A percentile compares a stretch with the other conserved stretches of the same genome.
phyloP scores from a whole-genome alignment of 2,329 filamentous ascomycete genomes.

The Fonsecaea pugnacius region DNA sequence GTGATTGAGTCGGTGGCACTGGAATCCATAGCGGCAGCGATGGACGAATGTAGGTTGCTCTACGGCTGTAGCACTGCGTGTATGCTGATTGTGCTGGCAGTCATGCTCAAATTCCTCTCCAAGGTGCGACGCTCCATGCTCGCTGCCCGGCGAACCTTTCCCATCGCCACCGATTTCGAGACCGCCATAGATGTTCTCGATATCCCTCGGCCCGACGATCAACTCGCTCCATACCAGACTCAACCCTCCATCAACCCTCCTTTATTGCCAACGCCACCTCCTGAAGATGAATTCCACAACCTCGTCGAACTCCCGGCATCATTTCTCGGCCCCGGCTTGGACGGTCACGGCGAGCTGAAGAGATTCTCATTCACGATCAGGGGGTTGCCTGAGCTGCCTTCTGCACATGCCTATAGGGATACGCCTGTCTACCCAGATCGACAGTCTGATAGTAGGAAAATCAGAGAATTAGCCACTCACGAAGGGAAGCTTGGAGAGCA shows the following conservation, averaged over 20 bases:
- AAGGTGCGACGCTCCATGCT: constrained; percentile 63
- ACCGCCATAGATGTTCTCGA: constrained; percentile 53
- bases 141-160: constrained; percentile 58
- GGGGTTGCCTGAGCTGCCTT: constrained; percentile 66
- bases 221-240: constrained; percentile 38
- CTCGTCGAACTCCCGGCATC: constrained; percentile 42
- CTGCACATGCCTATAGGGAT: constrained; percentile 66
- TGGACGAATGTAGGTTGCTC: constrained; percentile 62
- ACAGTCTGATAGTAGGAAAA: constrained; percentile 63
- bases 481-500: constrained; percentile 69
- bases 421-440: constrained; percentile 64
- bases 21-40: constrained; percentile 59
- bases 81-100: constrained; percentile 35
- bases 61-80: background rate
- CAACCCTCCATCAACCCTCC: constrained; percentile 39
- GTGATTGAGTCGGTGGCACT: constrained; percentile 58
- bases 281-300: constrained; percentile 45
- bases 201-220: constrained; percentile 39
- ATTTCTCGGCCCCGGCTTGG: constrained; percentile 59
- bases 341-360: constrained; percentile 52
- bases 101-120: constrained; percentile 57
- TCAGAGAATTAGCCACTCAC: constrained; percentile 66
- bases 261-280: constrained; percentile 47
- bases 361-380: constrained; percentile 60
- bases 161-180: constrained; percentile 64